Evolutionary conservation across 208 protist species (phyloP), one percentile per base, ranked within the genome.

Genomic region (Trypanosoma congolense): DNA sequence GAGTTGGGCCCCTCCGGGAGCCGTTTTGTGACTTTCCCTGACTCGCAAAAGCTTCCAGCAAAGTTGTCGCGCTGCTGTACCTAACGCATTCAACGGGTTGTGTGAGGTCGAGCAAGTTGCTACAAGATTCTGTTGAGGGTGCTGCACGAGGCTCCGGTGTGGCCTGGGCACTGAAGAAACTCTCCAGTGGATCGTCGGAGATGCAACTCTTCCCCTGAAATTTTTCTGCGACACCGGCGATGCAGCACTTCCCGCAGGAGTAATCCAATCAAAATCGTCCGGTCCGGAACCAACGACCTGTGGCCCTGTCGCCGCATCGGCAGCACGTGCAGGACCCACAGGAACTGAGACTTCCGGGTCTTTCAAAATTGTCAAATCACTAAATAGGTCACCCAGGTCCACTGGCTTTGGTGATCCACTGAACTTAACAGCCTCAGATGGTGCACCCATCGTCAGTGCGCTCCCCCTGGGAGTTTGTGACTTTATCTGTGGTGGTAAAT

Each of bases 21-120:
- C 41, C 35, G 18, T 49, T 18, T 40, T 43, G 19, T 64, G 67
- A 33, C 60, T 83, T 83, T 6, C 70, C 73, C 29, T 80, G 66
- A 31, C 65, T 61, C 45, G 86, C 83, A 51, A 91, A 95, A 10
- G 67, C 75, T 21, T 85, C 75, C 8, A 92, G 65, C 28, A 87
- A 61, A n/a, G 70, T 80, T 42, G 75, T 70, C 9, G 69, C 75
- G 52, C 77, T 77, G 29, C 61, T 54, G 70, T 87, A 77, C 48
- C 44, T 68, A 18, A 72, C 51, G 42, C 48, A 65, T 54, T 77
- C 61, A 36, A 63, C 54, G 5, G 77, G 70, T 48, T 70, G 72
- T 2, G 83, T 82, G 5, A 87, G 63, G 62, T 95, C 82, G 16
- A 94, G 76, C 0, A 92, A 48, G 55, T 76, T 48, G 43, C 87